Conservation (phyloP, 352 stramenopile genomes). For the Thalassiosira pacifica region DNA sequence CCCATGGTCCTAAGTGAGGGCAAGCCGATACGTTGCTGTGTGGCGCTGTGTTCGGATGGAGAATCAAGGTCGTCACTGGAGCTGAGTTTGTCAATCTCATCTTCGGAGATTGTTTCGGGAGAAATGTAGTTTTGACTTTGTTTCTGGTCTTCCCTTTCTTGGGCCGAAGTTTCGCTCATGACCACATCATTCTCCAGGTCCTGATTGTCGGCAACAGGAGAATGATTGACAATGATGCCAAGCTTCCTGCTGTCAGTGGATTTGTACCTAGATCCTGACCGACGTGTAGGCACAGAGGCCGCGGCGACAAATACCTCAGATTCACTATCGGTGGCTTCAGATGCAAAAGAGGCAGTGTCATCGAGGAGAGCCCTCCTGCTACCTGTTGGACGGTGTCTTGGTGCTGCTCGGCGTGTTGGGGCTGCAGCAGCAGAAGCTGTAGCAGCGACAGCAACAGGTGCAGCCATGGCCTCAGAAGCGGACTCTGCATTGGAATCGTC, state of each 20-base stretch:
- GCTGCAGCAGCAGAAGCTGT: too few relatives aligned
- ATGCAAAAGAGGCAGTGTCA: too few relatives aligned
- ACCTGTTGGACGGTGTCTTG: neutral
- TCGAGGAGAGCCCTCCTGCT: too few relatives aligned
- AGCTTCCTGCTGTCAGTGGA: too few relatives aligned
- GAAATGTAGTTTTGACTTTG: neutral
- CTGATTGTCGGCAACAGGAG: neutral
- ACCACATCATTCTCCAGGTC: neutral
- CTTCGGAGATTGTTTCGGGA: slow-evolving; percentile 13
- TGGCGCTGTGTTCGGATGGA: neutral
- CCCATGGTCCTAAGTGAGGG: neutral
- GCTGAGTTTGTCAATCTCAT: slow-evolving; percentile 8
- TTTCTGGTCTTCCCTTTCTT: neutral
- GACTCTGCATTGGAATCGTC: slow-evolving; percentile 18
- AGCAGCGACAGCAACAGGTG: neutral
- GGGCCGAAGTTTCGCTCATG: neutral
- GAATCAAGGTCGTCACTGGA: neutral
- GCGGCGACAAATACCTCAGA: too few relatives aligned
- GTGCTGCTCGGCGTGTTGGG: neutral
- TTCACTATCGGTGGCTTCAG: too few relatives aligned
- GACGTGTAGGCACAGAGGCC: too few relatives aligned
- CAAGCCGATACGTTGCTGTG: neutral
- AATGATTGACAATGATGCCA: too few relatives aligned
- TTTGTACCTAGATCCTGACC: too few relatives aligned
- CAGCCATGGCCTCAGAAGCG: slow-evolving; percentile 1